Percentiles rank a stretch among this genome's conserved stretches.
These are phyloP conservation scores for Colletotrichum sp. DNA, from an alignment of 2,329 filamentous ascomycete species.

Conservation along the genomic window DNA sequence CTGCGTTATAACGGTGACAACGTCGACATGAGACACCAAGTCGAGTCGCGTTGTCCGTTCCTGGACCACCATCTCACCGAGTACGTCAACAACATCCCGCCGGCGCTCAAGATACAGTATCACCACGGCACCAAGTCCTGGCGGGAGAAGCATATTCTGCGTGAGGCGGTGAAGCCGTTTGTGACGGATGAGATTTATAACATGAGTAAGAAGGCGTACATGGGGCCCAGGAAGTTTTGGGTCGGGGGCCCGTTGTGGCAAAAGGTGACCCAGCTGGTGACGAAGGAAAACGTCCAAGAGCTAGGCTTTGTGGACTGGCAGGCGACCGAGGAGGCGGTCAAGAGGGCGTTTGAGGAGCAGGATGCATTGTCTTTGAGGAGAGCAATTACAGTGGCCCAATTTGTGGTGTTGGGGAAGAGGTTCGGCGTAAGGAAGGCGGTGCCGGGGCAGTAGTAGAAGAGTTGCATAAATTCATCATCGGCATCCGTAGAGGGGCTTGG, in stretches of 20 bases:
- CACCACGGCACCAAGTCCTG: constrained; percentile 22
- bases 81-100: constrained; percentile 20
- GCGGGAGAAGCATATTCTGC: constrained; percentile 54
- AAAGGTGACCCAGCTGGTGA: background rate
- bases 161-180: constrained; percentile 37
- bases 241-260: background rate
- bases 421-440: background rate
- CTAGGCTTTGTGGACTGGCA: background rate
- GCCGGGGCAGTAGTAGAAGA: no score
- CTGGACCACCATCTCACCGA: constrained; percentile 34
- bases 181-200: constrained; percentile 54
- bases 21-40: constrained; percentile 36
- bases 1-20: constrained; percentile 39
- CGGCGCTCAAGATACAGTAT: background rate
- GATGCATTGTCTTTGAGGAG: background rate
- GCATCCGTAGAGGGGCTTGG: no score
- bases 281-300: background rate
- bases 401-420: background rate
- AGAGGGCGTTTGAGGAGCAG: background rate
- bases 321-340: background rate
- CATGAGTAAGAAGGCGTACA: constrained; percentile 42
- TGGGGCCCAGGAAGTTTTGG: background rate
- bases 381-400: background rate
- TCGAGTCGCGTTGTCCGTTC: constrained; percentile 37
- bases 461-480: no score